Evolutionary conservation across 805 yeast genomes (phyloP).

Genomic region (Priceomyces haplophilus): DNA sequence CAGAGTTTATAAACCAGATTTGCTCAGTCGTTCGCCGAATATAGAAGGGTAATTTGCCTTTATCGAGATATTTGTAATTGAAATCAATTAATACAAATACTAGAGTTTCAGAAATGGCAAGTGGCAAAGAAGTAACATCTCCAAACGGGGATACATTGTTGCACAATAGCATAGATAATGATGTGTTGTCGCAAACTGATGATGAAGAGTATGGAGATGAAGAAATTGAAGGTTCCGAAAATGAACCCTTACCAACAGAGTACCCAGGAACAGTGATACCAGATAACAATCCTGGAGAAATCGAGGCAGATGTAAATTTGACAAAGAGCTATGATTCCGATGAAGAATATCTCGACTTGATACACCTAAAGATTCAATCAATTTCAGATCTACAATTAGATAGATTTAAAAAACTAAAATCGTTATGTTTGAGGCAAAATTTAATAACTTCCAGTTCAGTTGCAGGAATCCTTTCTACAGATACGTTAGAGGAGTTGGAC

Average conservation of each 20-base stretch:
- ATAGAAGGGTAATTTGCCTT: too few species aligned
- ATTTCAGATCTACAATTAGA: conserved; percentile 58
- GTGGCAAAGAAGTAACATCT: conserved; percentile 1
- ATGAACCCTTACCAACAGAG: conserved; percentile 38
- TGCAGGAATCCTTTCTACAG: conserved; percentile 57
- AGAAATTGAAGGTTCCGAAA: conserved; percentile 18
- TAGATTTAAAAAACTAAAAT: conserved; percentile 55
- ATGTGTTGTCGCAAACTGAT: conserved; percentile 13
- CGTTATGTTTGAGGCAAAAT: conserved; percentile 79
- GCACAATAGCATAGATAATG: background rate
- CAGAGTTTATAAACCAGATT: too few species aligned
- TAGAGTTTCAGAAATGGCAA: too few species aligned
- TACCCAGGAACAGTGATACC: conserved; percentile 44
- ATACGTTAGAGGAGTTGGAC: conserved; percentile 71
- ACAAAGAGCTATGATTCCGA: conserved; percentile 57
- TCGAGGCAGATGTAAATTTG: conserved; percentile 68
- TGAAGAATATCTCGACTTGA: conserved; percentile 57
- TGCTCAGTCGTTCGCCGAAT: too few species aligned
- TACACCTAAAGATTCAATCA: conserved; percentile 66
- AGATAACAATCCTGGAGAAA: conserved; percentile 48
- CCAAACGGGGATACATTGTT: background rate
- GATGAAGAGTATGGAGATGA: conserved; percentile 26
- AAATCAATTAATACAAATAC: too few species aligned
- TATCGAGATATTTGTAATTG: too few species aligned
- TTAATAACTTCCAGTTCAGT: conserved; percentile 64